Conservation (phyloP, 2,329 filamentous ascomycete species). For the Aspergillus latus region DNA sequence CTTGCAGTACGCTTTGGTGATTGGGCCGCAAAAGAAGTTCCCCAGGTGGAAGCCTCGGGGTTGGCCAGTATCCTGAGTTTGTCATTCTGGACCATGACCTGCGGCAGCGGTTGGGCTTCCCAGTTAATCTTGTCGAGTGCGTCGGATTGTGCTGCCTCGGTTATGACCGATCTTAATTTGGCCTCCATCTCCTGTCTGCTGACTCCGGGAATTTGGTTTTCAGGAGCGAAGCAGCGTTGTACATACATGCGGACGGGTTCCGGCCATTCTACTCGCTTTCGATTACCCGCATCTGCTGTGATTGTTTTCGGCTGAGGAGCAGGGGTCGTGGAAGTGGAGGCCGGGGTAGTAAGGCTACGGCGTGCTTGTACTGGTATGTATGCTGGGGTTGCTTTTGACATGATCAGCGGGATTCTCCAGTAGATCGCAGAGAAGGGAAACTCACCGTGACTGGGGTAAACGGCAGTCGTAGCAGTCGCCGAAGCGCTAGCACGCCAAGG, state of each 20-base stretch:
- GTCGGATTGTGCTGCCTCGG: slow-evolving; percentile 71
- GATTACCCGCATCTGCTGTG: slow-evolving; percentile 33
- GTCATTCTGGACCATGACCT: slow-evolving; percentile 75
- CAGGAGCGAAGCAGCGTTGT: slow-evolving; percentile 77
- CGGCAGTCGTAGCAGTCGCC: slow-evolving; percentile 28
- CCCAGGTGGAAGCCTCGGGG: slow-evolving; percentile 41
- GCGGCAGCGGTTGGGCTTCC: slow-evolving; percentile 78
- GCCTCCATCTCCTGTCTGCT: slow-evolving; percentile 71
- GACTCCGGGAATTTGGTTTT: slow-evolving; percentile 65
- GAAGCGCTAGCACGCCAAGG: slow-evolving; percentile 40
- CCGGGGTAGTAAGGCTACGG: slow-evolving; percentile 52
- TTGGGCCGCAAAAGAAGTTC: slow-evolving; percentile 23
- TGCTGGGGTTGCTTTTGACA: slow-evolving; percentile 47
- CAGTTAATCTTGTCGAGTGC: slow-evolving; percentile 76
- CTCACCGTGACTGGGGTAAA: slow-evolving; percentile 38
- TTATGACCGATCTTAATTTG: slow-evolving; percentile 84
- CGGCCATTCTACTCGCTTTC: slow-evolving; percentile 71
- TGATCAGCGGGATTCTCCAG: slow-evolving; percentile 17
- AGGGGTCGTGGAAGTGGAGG: slow-evolving; percentile 12
- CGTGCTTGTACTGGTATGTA: slow-evolving; percentile 64
- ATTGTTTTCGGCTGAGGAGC: slow-evolving; percentile 27
- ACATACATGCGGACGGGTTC: slow-evolving; percentile 83
- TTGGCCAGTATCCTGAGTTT: slow-evolving; percentile 54
- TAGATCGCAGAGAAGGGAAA: not conserved
- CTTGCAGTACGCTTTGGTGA: slow-evolving; percentile 25